phyloP scores from a whole-genome alignment of 768 basidiomycete species.

The Boletus vinaceobasis region DNA sequence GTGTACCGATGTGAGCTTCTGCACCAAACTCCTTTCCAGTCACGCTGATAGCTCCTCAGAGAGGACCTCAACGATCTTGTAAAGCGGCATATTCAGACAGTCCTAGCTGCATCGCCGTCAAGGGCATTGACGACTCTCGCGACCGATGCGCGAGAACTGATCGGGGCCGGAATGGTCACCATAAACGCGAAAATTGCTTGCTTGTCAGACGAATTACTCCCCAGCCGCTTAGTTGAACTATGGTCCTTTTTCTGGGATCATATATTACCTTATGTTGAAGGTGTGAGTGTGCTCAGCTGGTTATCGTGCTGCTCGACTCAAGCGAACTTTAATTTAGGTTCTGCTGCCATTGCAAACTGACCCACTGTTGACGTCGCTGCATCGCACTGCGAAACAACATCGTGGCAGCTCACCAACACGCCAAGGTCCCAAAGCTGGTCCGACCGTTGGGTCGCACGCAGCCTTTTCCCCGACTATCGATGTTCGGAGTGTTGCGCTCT shows the following conservation, averaged over 20 bases:
- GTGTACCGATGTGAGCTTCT: slow-evolving; percentile 69
- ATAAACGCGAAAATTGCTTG: slow-evolving; percentile 79
- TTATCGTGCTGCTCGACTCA: neutral
- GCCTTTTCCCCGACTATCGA: slow-evolving; percentile 59
- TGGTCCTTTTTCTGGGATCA: slow-evolving; percentile 96
- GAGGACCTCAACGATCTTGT: slow-evolving; percentile 88
- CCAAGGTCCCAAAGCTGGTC: slow-evolving; percentile 43
- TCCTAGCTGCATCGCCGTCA: slow-evolving; percentile 69
- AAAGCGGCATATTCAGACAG: slow-evolving; percentile 69
- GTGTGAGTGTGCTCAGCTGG: slow-evolving; percentile 46
- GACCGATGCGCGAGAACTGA: slow-evolving; percentile 76
- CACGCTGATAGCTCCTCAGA: slow-evolving; percentile 37
- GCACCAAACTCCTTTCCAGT: neutral
- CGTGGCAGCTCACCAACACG: slow-evolving; percentile 49
- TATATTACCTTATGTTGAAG: slow-evolving; percentile 83
- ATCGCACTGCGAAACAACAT: slow-evolving; percentile 58
- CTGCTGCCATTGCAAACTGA: slow-evolving; percentile 62
- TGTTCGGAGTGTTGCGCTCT: slow-evolving; percentile 75
- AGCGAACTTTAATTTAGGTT: slow-evolving; percentile 41
- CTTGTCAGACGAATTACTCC: slow-evolving; percentile 74
- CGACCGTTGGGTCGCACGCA: slow-evolving; percentile 21
- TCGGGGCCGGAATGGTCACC: slow-evolving; percentile 87
- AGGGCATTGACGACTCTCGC: slow-evolving; percentile 73
- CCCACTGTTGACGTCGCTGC: slow-evolving; percentile 62
- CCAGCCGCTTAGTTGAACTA: slow-evolving; percentile 75